These are phyloP conservation scores for Phaeosphaeria sp. DNA, from an alignment of 2,329 filamentous ascomycete species.

Conservation along the genomic window DNA sequence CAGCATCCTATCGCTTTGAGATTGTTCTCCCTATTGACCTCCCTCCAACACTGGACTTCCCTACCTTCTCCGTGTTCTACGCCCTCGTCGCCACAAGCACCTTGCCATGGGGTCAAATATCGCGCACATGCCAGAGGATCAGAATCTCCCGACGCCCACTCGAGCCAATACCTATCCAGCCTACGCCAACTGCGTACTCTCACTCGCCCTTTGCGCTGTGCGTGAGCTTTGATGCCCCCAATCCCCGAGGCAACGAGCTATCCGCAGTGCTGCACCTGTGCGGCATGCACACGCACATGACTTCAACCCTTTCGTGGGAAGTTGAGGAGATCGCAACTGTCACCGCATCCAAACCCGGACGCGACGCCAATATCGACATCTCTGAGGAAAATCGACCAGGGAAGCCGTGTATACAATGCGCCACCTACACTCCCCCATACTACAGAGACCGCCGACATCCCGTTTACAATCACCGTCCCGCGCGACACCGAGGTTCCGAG, in stretches of 20 bases:
- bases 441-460: background rate
- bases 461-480: background rate
- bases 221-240: background rate
- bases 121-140: background rate
- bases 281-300: background rate
- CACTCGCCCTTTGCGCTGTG: background rate
- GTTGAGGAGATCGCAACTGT: background rate
- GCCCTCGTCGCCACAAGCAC: background rate
- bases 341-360: background rate
- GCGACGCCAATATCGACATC: background rate
- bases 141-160: background rate
- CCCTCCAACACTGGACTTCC: background rate
- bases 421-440: no score
- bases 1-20: background rate
- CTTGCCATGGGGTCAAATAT: background rate
- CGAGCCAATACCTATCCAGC: background rate
- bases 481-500: background rate
- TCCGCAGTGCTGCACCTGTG: background rate
- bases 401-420: no score
- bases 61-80: background rate
- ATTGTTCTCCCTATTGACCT: background rate
- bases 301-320: background rate
- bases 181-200: background rate
- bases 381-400: background rate
- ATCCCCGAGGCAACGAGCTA: background rate